phyloP scores from a whole-genome alignment of 768 basidiomycete species.

The Erythrobasidium yunnanense region DNA sequence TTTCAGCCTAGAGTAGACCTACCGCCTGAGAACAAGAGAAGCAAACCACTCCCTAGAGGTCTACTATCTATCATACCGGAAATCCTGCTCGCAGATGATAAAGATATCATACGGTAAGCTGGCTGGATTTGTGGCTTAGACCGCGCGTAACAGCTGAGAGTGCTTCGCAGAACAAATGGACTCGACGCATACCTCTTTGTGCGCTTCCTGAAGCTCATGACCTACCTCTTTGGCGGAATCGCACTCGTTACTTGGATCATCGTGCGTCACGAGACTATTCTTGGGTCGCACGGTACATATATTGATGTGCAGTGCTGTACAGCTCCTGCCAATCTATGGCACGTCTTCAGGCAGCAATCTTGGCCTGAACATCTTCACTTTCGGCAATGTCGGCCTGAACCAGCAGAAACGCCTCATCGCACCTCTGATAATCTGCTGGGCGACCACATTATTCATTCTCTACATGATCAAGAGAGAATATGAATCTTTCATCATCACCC shows the following conservation, averaged over 20 bases:
- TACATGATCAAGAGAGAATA: conserved; percentile 22
- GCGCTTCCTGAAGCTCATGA: conserved; percentile 74
- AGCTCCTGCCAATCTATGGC: conserved; percentile 21
- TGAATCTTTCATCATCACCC: background rate
- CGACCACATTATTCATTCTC: conserved; percentile 24
- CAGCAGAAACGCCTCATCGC: conserved; percentile 59
- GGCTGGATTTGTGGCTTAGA: conserved; percentile 85
- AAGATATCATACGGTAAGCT: conserved; percentile 57
- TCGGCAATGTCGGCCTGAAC: conserved; percentile 34
- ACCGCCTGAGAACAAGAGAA: conserved; percentile 21
- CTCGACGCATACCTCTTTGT: conserved; percentile 90
- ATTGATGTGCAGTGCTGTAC: background rate
- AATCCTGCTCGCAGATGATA: conserved; percentile 55
- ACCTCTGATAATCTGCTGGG: conserved; percentile 63
- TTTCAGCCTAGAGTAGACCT: conserved; percentile 68
- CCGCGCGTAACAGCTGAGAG: conserved; percentile 48
- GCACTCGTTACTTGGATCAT: conserved; percentile 75
- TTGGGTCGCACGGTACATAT: background rate
- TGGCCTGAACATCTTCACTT: conserved; percentile 14
- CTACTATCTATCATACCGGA: conserved; percentile 56
- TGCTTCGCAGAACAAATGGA: conserved; percentile 69
- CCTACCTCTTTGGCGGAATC: conserved; percentile 69
- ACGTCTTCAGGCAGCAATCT: background rate
- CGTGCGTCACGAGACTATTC: conserved; percentile 72
- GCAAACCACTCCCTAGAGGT: conserved; percentile 41